Evolutionary conservation across 148 eudicot genomes (phyloP), one percentile per base, ranked within the genome.

Genomic region (Spergularia marina): DNA sequence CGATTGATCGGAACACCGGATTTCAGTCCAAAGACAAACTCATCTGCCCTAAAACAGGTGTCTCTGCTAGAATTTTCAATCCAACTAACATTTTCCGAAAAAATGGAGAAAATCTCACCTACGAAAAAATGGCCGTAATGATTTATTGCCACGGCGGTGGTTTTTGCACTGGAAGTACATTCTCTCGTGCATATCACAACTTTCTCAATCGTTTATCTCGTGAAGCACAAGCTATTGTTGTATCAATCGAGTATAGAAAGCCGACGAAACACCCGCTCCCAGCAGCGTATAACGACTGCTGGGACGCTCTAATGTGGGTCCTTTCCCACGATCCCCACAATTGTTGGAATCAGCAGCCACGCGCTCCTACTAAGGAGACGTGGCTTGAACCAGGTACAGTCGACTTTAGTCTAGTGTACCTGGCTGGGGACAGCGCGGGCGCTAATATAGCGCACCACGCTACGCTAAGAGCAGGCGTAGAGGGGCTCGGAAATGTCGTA

Each of bases 221-320:
- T 20, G 30, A 59, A 59, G 20, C 63, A 21, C 25, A 9, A 23
- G 30, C 30, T 20, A 59, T 59, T 18, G 23, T 70, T 16, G 74
- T 54, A 7, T 70, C 74, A 5, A 60, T 70, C 8, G 74, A 70
- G 74, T 70, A 70, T 36, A 41, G 74, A 11, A 70, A 55, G 34
- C 61, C 74, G 44, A 53, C 74, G 6, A 60, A 70, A 7, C 51
- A 53, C 61, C 74, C 60, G 23, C 74, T 70, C 34, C 74, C 74
- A 1, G 62, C n/a, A 10, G 74, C 74, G 15, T 70, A 70, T 25
- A 20, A 70, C 14, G 74, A 70, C 30, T 70, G 74, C 23, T 70
- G 74, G 74, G 74, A 54, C 30, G 61, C 74, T 53, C 49, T 70
- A 5, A 14, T 53, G 44, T 70, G 74, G 74, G 51, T 68, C 55